Evolutionary conservation across 768 basidiomycete species (phyloP).

Genomic region (Auricularia sp.): DNA sequence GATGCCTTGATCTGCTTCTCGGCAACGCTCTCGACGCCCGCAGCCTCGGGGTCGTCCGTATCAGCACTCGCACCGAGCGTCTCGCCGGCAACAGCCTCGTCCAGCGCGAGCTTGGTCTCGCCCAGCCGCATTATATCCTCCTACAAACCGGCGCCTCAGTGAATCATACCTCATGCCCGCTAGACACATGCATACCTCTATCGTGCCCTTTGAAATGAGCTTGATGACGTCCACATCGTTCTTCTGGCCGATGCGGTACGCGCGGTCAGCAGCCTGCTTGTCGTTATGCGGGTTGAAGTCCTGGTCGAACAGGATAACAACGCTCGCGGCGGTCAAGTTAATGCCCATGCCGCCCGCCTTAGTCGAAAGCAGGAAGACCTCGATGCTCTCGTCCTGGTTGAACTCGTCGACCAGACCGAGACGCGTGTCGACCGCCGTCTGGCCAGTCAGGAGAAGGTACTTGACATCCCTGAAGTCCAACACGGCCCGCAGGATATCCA

Average conservation of each 20-base stretch:
- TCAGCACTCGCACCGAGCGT: not conserved
- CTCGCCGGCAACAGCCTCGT: conserved; percentile 86
- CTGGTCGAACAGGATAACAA: conserved; percentile 96
- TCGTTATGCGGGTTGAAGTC: conserved; percentile 99
- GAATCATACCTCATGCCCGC: not conserved
- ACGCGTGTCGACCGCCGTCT: conserved; percentile 86
- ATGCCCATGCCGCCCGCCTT: conserved; percentile 96
- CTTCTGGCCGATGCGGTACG: conserved; percentile 94
- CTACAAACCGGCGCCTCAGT: conserved; percentile 15
- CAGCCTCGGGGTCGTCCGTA: conserved; percentile 38
- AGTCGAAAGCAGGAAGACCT: conserved; percentile 84
- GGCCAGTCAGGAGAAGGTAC: conserved; percentile 81
- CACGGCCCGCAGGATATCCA: conserved; percentile 84
- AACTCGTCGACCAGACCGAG: conserved; percentile 95
- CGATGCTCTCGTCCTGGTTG: conserved; percentile 76
- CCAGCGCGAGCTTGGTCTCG: conserved; percentile 81
- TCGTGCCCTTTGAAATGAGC: conserved; percentile 81
- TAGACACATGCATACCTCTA: conserved; percentile 40
- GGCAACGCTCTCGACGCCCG: conserved; percentile 48
- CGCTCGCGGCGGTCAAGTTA: conserved; percentile 90
- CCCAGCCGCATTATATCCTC: conserved; percentile 92
- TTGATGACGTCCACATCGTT: conserved; percentile 92
- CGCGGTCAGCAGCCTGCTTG: conserved; percentile 93
- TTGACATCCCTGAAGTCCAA: conserved; percentile 62
- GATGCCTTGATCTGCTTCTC: conserved; percentile 81